These are phyloP conservation scores for Metrosideros polymorpha DNA, from an alignment of 441 rosid genomes.

Conservation along the genomic window DNA sequence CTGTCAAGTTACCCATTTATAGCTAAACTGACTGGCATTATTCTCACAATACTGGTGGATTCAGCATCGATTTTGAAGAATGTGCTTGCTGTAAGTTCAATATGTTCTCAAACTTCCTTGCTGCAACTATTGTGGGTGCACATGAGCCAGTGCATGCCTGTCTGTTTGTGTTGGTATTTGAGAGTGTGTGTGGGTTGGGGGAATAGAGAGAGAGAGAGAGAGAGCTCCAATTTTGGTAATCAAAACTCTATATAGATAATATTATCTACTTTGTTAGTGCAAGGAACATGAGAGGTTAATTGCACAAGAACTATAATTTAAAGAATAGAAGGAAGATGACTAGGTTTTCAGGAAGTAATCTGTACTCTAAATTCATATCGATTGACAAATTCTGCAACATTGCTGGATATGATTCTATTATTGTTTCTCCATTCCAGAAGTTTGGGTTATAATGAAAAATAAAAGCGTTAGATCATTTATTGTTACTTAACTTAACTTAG, in stretches of 20 bases:
- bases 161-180: background rate
- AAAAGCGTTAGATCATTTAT: background rate
- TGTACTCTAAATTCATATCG: background rate
- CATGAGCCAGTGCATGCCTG: background rate
- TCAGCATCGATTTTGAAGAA: background rate
- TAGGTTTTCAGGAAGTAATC: background rate
- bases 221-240: background rate
- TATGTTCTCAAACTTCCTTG: background rate
- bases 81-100: background rate
- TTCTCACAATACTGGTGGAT: background rate
- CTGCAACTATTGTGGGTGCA: background rate
- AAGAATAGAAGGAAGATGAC: background rate
- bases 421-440: background rate
- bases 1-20: background rate
- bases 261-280: background rate
- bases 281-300: background rate
- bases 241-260: background rate
- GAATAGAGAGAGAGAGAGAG: background rate
- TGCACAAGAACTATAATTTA: background rate
- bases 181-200: background rate
- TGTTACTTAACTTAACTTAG: background rate
- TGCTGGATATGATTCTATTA: background rate
- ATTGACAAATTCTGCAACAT: background rate
- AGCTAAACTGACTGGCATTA: background rate
- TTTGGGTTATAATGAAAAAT: background rate